Evolutionary conservation across 1,284 basidiomycete genomes (phyloP).

Genomic region (Boletus putidus): DNA sequence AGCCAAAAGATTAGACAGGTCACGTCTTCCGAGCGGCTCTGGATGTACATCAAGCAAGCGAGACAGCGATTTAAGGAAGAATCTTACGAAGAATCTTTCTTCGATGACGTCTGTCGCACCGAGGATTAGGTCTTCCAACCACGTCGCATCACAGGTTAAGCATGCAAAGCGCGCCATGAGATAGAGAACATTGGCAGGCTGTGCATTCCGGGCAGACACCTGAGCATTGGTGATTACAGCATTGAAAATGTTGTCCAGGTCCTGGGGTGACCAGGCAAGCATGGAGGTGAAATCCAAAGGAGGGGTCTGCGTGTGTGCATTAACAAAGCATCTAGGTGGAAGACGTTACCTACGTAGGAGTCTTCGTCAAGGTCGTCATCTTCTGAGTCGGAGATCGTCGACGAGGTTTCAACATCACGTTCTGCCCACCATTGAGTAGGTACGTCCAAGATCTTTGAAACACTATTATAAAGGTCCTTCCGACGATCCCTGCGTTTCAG

Average conservation of each 20-base stretch:
- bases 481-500: slow-evolving; percentile 56
- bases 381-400: slow-evolving; percentile 44
- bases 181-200: slow-evolving; percentile 83
- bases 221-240: slow-evolving; percentile 74
- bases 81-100: slow-evolving; percentile 83
- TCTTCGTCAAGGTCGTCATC: slow-evolving; percentile 48
- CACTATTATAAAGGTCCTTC: slow-evolving; percentile 51
- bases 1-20: slow-evolving; percentile 92
- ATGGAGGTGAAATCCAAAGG: slow-evolving; percentile 73
- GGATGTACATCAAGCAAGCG: slow-evolving; percentile 19
- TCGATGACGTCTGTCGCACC: slow-evolving; percentile 92
- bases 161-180: slow-evolving; percentile 87
- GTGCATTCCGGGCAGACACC: slow-evolving; percentile 64
- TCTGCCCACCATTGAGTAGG: slow-evolving; percentile 66
- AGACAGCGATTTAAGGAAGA: slow-evolving; percentile 1
- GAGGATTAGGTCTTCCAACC: slow-evolving; percentile 90
- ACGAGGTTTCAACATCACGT: slow-evolving; percentile 39
- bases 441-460: slow-evolving; percentile 58
- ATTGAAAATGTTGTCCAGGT: slow-evolving; percentile 76
- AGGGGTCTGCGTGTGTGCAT: slow-evolving; percentile 54
- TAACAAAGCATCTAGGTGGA: slow-evolving; percentile 21
- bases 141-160: slow-evolving; percentile 79
- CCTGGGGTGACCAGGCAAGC: slow-evolving; percentile 86
- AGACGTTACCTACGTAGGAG: slow-evolving; percentile 51
- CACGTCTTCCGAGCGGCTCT: slow-evolving; percentile 84